These are phyloP conservation scores for Fusarium sp. DNA, from an alignment of 2,329 filamentous ascomycete species.

Conservation along the genomic window DNA sequence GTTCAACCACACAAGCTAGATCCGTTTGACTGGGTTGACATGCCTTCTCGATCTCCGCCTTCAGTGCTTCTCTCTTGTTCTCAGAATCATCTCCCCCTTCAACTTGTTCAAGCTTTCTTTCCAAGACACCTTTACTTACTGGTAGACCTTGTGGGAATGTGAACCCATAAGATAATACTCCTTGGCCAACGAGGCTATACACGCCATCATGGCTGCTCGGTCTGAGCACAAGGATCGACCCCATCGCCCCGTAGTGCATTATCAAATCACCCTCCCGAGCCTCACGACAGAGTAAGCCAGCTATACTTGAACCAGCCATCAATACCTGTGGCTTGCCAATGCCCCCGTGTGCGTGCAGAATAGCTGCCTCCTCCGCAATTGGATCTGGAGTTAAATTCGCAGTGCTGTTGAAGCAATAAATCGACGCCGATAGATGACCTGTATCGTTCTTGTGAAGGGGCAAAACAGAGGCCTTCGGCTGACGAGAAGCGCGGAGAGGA, in stretches of 20 bases:
- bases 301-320: background rate
- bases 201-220: background rate
- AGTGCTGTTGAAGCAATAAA: background rate
- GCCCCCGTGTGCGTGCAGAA: too few relatives aligned
- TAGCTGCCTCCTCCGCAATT: too few relatives aligned
- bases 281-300: background rate
- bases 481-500: background rate
- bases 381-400: too few relatives aligned
- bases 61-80: too few relatives aligned
- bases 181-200: background rate
- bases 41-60: background rate
- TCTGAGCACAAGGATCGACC: background rate
- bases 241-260: too few relatives aligned
- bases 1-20: background rate
- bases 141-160: too few relatives aligned
- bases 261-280: too few relatives aligned
- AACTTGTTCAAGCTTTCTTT: too few relatives aligned
- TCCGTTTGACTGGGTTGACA: background rate
- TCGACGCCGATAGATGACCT: background rate
- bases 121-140: too few relatives aligned
- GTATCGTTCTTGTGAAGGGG: background rate
- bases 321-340: too few relatives aligned
- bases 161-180: background rate
- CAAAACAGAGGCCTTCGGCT: background rate
- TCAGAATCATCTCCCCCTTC: fast-evolving